Conservation (phyloP, 2,329 filamentous ascomycete species). For the Trichocomaceae sp. region DNA sequence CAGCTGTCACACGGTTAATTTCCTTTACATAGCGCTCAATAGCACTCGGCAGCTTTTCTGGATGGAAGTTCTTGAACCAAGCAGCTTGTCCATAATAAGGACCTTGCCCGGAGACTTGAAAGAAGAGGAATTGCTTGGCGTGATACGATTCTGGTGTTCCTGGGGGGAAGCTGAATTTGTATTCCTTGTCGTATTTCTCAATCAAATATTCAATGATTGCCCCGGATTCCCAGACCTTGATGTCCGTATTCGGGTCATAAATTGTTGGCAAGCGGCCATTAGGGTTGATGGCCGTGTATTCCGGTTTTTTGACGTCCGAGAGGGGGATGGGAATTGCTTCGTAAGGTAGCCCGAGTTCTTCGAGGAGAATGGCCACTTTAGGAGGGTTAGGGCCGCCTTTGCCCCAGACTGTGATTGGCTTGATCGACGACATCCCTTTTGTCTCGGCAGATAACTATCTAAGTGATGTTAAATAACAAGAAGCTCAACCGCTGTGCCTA, state of each 20-base stretch:
- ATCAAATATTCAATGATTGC: constrained; percentile 11
- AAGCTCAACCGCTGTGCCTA: too few relatives aligned
- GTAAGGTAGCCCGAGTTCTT: constrained; percentile 22
- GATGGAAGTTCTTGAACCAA: constrained; percentile 6
- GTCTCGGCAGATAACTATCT: too few relatives aligned
- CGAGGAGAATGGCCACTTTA: constrained; percentile 22
- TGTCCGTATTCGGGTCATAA: constrained; percentile 7
- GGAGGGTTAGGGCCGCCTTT: constrained; percentile 1
- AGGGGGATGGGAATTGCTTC: constrained; percentile 14
- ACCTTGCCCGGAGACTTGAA: constrained; percentile 10
- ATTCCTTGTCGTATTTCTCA: neutral
- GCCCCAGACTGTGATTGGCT: too few relatives aligned
- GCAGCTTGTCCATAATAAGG: constrained; percentile 12
- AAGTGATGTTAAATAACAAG: too few relatives aligned
- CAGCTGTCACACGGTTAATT: constrained; percentile 4
- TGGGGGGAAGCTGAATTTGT: neutral
- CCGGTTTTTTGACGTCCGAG: constrained; percentile 17
- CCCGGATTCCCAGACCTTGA: constrained; percentile 6
- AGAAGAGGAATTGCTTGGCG: constrained; percentile 10
- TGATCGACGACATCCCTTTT: too few relatives aligned
- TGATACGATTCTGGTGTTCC: constrained; percentile 3
- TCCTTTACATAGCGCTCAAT: constrained; percentile 6
- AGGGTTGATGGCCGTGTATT: constrained; percentile 9
- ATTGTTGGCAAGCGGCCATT: constrained; percentile 11
- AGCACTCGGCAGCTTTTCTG: constrained; percentile 4